Percentiles rank a stretch among this genome's conserved stretches.
Conservation (phyloP, 2,329 filamentous ascomycete species). For the Cladophialophora exuberans region DNA sequence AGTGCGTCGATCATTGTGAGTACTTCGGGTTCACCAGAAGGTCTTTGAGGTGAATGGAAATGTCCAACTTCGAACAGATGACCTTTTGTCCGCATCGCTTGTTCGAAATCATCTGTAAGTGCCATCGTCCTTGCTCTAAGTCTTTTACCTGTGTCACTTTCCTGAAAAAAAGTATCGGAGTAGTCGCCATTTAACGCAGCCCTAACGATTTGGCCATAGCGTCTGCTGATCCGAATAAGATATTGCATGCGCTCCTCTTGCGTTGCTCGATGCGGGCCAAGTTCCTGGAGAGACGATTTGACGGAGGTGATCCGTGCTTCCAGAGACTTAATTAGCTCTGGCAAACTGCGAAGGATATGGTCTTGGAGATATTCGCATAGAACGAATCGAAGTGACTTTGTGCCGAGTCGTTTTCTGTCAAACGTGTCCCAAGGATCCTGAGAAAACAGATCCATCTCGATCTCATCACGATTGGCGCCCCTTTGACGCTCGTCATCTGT, state of each 20-base stretch:
- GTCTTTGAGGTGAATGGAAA: background rate
- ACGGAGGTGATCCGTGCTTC: slow-evolving; percentile 19
- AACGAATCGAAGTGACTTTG: slow-evolving; percentile 35
- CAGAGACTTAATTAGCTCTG: slow-evolving; percentile 25
- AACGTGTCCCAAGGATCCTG: slow-evolving; percentile 29
- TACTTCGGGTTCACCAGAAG: background rate
- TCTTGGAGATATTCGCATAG: slow-evolving; percentile 38
- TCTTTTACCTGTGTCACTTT: slow-evolving; percentile 15
- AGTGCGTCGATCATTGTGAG: slow-evolving; percentile 15
- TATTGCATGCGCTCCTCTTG: slow-evolving; percentile 26
- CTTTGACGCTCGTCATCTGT: slow-evolving; percentile 31
- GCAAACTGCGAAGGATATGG: slow-evolving; percentile 35
- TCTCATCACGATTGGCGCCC: slow-evolving; percentile 15
- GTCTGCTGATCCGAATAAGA: slow-evolving; percentile 31
- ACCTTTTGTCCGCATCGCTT: slow-evolving; percentile 30
- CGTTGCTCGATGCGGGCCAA: slow-evolving; percentile 35
- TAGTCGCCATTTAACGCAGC: slow-evolving; percentile 32
- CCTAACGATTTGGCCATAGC: slow-evolving; percentile 22
- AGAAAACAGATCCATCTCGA: slow-evolving; percentile 28
- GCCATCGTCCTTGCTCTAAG: slow-evolving; percentile 32
- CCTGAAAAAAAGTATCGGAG: slow-evolving; percentile 33
- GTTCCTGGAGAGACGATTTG: slow-evolving; percentile 27
- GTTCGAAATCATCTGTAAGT: slow-evolving; percentile 33
- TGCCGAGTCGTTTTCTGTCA: slow-evolving; percentile 34
- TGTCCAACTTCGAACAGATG: slow-evolving; percentile 31